Conservation (phyloP, 2,329 filamentous ascomycete genomes). For the Colletotrichum eremochloae region DNA sequence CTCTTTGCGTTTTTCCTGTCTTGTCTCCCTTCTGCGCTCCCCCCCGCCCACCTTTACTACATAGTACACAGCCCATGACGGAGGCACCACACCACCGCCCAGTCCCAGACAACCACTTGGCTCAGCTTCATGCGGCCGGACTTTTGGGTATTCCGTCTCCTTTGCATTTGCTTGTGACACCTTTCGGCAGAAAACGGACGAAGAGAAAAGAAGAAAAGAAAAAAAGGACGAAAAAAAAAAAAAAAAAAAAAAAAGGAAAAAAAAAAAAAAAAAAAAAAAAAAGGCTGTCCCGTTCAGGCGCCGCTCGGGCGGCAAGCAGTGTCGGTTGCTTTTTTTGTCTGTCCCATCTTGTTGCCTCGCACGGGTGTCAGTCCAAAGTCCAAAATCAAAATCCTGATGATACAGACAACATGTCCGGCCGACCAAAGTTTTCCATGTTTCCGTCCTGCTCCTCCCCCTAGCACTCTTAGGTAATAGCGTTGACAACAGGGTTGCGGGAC, state of each 20-base stretch:
- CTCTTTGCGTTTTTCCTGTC: conserved; percentile 5
- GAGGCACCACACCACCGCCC: conserved; percentile 26
- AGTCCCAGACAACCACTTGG: conserved; percentile 29
- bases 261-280: not conserved
- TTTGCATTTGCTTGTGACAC: conserved; percentile 9
- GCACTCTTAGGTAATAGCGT: conserved; percentile 33
- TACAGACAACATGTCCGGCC: conserved; percentile 12
- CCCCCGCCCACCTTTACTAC: no score
- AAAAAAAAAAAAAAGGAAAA: not conserved
- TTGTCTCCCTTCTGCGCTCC: not conserved
- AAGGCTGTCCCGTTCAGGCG: not conserved
- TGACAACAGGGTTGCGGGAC: conserved; percentile 19
- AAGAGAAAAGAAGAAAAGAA: not conserved
- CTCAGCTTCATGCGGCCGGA: conserved; percentile 32
- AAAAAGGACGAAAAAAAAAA: not conserved
- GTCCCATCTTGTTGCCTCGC: conserved; percentile 17
- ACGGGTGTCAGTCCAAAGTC: not conserved
- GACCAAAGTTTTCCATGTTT: conserved; percentile 23
- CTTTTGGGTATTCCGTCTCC: not conserved
- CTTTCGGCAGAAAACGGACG: conserved; percentile 6
- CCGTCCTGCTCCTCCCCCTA: not conserved
- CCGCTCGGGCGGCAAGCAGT: conserved; percentile 23
- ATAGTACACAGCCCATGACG: conserved; percentile 27
- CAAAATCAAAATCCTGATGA: not conserved
- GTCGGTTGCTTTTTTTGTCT: conserved; percentile 29